Percentiles rank a stretch among this genome's conserved stretches.
phyloP scores from a whole-genome alignment of 106 monocot species.

The Xerophyta viscosa region DNA sequence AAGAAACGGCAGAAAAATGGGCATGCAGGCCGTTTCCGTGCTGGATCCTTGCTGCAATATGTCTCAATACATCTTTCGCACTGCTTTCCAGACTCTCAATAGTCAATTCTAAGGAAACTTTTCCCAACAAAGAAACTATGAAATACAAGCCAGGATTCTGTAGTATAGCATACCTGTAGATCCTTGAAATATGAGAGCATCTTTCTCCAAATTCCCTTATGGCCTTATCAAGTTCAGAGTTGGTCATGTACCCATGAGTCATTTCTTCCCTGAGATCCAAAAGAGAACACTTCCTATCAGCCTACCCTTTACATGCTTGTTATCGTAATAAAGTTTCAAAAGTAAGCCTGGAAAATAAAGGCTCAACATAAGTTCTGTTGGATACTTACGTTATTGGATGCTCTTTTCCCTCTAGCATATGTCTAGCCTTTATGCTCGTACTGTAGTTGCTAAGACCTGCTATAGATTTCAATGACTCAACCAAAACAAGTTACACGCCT shows the following conservation, averaged over 20 bases:
- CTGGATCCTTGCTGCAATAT: no score
- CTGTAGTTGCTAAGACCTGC: conserved; percentile 2
- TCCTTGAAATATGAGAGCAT: conserved; percentile 66
- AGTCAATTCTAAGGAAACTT: background rate
- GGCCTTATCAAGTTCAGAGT: conserved; percentile 60
- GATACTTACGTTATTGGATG: conserved; percentile 25
- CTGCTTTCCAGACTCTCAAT: background rate
- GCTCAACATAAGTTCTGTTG: background rate
- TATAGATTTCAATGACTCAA: background rate
- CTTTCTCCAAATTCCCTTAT: conserved; percentile 53
- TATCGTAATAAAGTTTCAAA: no score
- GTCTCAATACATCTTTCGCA: no score
- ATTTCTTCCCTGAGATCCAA: conserved; percentile 26
- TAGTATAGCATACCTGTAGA: conserved; percentile 53
- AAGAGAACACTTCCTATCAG: background rate
- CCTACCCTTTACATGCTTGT: no score
- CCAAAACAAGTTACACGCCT: background rate
- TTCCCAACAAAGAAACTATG: background rate
- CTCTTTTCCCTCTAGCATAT: conserved; percentile 18
- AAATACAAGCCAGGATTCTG: background rate
- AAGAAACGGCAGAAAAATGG: no score
- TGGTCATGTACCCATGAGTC: conserved; percentile 71
- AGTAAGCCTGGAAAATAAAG: no score
- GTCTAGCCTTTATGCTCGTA: background rate
- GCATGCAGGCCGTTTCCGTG: no score